Base-by-base conservation (phyloP, 2,329 filamentous ascomycete genomes). In the Fusarium sp. region DNA sequence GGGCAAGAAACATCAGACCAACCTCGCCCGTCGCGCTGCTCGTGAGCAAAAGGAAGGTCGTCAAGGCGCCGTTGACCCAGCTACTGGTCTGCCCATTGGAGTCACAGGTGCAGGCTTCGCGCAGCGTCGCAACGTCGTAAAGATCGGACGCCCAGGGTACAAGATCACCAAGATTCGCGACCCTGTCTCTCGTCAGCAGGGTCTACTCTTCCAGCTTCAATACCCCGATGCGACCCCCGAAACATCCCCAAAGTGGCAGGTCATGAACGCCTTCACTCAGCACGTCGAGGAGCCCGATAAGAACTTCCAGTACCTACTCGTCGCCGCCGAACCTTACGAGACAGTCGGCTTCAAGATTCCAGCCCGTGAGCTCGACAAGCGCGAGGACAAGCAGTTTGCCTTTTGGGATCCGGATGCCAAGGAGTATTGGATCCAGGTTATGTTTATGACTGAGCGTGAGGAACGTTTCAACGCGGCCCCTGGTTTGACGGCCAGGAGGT, bases 261-360 rank as follows among this genome's bases (percentile, higher is more conserved):
- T 99, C 82, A 98, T 98, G 94, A 97, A 94, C 81, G 95, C 96
- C 18, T 99, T 94, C 81, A 94, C 97, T 83, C 96, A 99, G 88
- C 94, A 93, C 82, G 87, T 98, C 58, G 96, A 99, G 83, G 94
- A 98, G 68, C 94, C 94, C 15, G 95, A 99, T 82, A 94, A 96
- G 84, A 92, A 91, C 76, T 98, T 92, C 80, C 96, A 99, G 87
- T 99, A 98, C 81, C 86, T 99, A 75, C 87, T 98, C 56, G 93
- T 99, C 15, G 95, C 96, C 2, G 96, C 95, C 15, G 96, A 99
- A 85, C 96, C 96, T 15, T 99, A 99, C 84, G 95, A 99, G 89
- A 98, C 94, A 4, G 97, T 95, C 81, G 94, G 90, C 8, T 98
- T 99, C 83, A 99, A 99, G 87, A 86, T 99, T 61, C 96, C 97